These are phyloP conservation scores for Passiflora organensis DNA, from an alignment of 345 rosid genomes.

Conservation along the genomic window DNA sequence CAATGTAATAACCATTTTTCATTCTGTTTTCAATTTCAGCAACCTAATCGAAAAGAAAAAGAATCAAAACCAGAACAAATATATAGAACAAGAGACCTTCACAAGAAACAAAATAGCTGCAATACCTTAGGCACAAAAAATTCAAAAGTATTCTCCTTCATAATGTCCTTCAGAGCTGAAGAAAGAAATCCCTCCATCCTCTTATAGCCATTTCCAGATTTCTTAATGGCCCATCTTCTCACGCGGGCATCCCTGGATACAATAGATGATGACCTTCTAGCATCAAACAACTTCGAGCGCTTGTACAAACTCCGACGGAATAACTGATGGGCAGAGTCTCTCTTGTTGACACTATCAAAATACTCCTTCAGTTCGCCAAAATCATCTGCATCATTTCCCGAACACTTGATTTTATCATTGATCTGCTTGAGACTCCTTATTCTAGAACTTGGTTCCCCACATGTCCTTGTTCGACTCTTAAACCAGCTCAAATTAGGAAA, in stretches of 20 bases:
- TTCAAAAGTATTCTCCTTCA: slow-evolving; percentile 84
- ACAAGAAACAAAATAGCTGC: slow-evolving; percentile 4
- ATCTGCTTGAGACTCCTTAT: slow-evolving; percentile 63
- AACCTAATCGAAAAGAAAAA: slow-evolving; percentile 40
- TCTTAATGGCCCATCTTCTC: slow-evolving; percentile 88
- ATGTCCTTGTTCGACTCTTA: slow-evolving; percentile 31
- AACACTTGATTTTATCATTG: slow-evolving; percentile 42
- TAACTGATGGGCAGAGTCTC: slow-evolving; percentile 82
- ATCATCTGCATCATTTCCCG: slow-evolving; percentile 60
- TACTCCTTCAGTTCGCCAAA: slow-evolving; percentile 91
- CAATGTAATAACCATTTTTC: slow-evolving; percentile 74
- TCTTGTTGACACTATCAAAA: slow-evolving; percentile 85
- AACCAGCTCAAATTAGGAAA: slow-evolving; percentile 63
- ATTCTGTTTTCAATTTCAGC: slow-evolving; percentile 78
- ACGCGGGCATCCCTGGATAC: slow-evolving; percentile 93
- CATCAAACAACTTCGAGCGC: slow-evolving; percentile 92
- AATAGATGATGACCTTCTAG: slow-evolving; percentile 83
- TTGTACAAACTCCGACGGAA: slow-evolving; percentile 82
- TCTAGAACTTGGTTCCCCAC: slow-evolving; percentile 48
- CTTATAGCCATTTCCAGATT: slow-evolving; percentile 77
- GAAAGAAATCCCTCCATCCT: slow-evolving; percentile 93
- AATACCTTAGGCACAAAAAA: slow-evolving; percentile 87
- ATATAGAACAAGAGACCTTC: slow-evolving; percentile 1
- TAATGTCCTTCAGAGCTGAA: slow-evolving; percentile 78
- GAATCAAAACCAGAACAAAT: slow-evolving; percentile 15